phyloP scores from a whole-genome alignment of 208 protist species.

The Porcisia deanei region DNA sequence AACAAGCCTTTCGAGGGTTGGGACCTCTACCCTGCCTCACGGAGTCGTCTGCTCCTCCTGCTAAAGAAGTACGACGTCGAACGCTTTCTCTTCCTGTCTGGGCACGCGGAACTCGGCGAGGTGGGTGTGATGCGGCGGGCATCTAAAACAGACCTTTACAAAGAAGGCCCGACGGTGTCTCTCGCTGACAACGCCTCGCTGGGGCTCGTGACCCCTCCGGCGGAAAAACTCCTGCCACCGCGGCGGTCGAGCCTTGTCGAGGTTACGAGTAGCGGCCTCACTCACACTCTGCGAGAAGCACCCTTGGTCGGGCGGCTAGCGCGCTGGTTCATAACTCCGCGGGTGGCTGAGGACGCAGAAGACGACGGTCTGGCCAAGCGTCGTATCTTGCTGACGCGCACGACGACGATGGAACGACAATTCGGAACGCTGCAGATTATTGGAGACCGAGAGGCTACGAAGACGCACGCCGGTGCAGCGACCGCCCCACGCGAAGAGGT shows the following conservation, averaged over 20 bases:
- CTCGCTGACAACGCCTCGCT: constrained; percentile 19
- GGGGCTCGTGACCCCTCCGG: constrained; percentile 12
- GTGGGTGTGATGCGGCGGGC: constrained; percentile 39
- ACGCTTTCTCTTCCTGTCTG: constrained; percentile 74
- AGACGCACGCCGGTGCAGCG: background rate
- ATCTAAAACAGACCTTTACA: constrained; percentile 17
- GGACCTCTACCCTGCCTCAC: constrained; percentile 59
- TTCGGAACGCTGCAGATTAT: constrained; percentile 41
- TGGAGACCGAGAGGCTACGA: constrained; percentile 6
- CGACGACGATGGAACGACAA: constrained; percentile 24
- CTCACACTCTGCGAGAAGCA: constrained; percentile 36
- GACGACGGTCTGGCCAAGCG: constrained; percentile 24
- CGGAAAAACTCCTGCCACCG: constrained; percentile 18
- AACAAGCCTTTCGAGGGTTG: constrained; percentile 74
- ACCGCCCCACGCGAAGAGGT: constrained; percentile 3
- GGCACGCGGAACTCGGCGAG: constrained; percentile 78
- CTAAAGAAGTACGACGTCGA: constrained; percentile 42
- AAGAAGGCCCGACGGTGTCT: constrained; percentile 14
- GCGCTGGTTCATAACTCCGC: constrained; percentile 18
- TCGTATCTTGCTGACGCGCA: constrained; percentile 30
- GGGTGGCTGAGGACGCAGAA: constrained; percentile 5
- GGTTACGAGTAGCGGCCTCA: constrained; percentile 69
- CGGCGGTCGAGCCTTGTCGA: constrained; percentile 45
- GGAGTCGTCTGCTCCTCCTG: constrained; percentile 53
- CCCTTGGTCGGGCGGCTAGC: constrained; percentile 26